Base-by-base conservation (phyloP, 371 early-diverging fungal genomes). In the Rhizopus microsporus region DNA sequence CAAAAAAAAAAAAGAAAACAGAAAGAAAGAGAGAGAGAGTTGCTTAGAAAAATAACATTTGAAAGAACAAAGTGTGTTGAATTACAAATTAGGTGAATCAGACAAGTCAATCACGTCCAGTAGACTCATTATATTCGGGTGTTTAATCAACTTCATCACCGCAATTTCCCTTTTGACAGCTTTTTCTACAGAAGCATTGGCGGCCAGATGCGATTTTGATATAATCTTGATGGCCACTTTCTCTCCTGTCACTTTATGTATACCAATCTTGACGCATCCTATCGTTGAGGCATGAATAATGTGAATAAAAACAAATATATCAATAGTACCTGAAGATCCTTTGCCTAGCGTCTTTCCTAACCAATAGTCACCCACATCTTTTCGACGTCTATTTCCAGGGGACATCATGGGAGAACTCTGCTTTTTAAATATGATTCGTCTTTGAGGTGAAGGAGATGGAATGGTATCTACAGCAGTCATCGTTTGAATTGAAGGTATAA, bases 11-110 rank as follows among this genome's bases (percentile, higher is more conserved):
- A 8, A 38, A 13, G 13, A 38, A 38, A 10, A 38, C 84, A 96
- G 89, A 84, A 32, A 98, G 86, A 54, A 98, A 69, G 74, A 84
- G 88, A 57, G 93, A 90, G 69, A 96, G 94, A 7, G 90, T 83
- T 60, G 83, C 93, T 63, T 86, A 90, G 8, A 94, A 73, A 59
- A 43, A n/a, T 43, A 13, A 43, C 23, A 2, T 1, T 23, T 23
- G 16, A 43, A 10, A n/a, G 15, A 43, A n/a, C 64, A 13, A 43
- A 43, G 43, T 29, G 1, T 0, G 7, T 46, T 7, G n/a, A 70
- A 75, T 69, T 85, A 92, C 88, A 93, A 62, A 50, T 93, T 91
- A 58, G 80, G 70, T 12, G 80, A 74, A 52, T 76, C 75, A 6
- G 74, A 67, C 32, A 74, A 52, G 49, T 95, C 95, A 62, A 93